Evolutionary conservation across 768 basidiomycete genomes (phyloP).

Genomic region (Termitomyces sp.): DNA sequence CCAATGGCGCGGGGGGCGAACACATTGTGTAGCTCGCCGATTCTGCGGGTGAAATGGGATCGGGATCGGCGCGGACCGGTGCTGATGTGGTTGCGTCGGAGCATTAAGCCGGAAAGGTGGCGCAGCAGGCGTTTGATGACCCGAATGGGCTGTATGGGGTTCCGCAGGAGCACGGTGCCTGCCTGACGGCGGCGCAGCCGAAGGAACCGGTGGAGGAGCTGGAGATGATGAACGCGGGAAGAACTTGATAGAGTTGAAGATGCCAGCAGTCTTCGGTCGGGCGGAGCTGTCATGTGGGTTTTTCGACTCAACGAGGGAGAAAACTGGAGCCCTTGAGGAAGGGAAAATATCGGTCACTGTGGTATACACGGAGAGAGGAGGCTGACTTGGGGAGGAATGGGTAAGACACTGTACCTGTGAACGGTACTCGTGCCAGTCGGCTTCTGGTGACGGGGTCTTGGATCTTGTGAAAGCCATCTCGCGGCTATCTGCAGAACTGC

Average conservation of each 20-base stretch:
- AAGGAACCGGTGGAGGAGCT: slow-evolving; percentile 27
- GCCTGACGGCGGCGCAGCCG: slow-evolving; percentile 22
- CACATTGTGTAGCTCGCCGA: slow-evolving; percentile 13
- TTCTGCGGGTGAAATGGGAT: slow-evolving; percentile 23
- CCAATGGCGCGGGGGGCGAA: slow-evolving; percentile 44
- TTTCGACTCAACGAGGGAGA: slow-evolving; percentile 14
- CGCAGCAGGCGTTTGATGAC: slow-evolving; percentile 30
- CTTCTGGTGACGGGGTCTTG: slow-evolving; percentile 23
- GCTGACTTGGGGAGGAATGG: slow-evolving; percentile 34
- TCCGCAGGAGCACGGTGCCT: slow-evolving; percentile 22
- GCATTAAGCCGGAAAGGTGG: slow-evolving; percentile 26
- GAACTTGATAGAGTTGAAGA: slow-evolving; percentile 39
- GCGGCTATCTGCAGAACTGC: slow-evolving; percentile 23
- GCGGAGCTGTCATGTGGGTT: slow-evolving; percentile 17
- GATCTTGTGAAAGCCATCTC: slow-evolving; percentile 30
- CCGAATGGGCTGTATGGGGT: slow-evolving; percentile 27
- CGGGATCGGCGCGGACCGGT: slow-evolving; percentile 13
- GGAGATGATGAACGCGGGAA: slow-evolving; percentile 47
- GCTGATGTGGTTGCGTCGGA: slow-evolving; percentile 16
- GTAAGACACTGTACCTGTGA: slow-evolving; percentile 28
- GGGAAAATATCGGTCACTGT: slow-evolving; percentile 34
- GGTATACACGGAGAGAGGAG: slow-evolving; percentile 32
- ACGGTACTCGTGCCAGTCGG: slow-evolving; percentile 25
- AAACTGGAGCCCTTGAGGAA: slow-evolving; percentile 30
- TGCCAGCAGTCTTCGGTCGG: slow-evolving; percentile 26